A percentile compares a stretch with the other conserved stretches of the same genome.
These are phyloP conservation scores for Tylopilus intermedius DNA, from an alignment of 768 basidiomycete species.

Conservation along the genomic window DNA sequence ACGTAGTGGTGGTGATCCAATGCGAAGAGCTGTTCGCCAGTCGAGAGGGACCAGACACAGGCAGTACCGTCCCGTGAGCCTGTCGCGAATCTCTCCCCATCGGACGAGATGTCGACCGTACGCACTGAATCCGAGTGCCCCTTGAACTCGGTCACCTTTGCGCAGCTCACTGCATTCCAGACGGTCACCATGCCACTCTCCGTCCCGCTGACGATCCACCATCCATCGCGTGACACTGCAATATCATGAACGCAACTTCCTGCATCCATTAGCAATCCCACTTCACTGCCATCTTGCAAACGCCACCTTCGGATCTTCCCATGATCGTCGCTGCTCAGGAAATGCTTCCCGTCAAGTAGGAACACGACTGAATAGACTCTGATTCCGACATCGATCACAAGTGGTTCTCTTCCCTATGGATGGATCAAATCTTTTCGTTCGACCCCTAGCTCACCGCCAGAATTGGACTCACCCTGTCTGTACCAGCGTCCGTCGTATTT, in stretches of 20 bases:
- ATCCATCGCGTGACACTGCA: not conserved
- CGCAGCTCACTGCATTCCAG: not conserved
- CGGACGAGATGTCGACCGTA: not conserved
- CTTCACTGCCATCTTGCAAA: not conserved
- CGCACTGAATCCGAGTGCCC: not conserved
- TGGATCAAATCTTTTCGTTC: no score
- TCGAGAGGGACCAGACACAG: not conserved
- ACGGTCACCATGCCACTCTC: not conserved
- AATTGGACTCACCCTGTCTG: no score
- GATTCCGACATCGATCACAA: not conserved
- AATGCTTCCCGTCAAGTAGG: not conserved
- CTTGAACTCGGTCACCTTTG: not conserved
- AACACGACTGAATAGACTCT: not conserved
- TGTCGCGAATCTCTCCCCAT: not conserved
- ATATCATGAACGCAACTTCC: not conserved
- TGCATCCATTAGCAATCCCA: not conserved
- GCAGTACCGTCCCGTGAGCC: not conserved
- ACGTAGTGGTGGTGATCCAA: not conserved
- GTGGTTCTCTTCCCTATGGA: no score
- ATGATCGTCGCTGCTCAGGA: not conserved
- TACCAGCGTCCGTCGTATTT: no score
- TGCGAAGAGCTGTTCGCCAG: not conserved
- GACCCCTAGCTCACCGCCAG: no score
- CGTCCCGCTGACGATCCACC: not conserved
- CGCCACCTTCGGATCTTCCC: slow-evolving; percentile 1